Evolutionary conservation across 192 early-diverging fungal species (phyloP), one percentile per base, ranked within the genome.

Genomic region (Mortierella alpina): DNA sequence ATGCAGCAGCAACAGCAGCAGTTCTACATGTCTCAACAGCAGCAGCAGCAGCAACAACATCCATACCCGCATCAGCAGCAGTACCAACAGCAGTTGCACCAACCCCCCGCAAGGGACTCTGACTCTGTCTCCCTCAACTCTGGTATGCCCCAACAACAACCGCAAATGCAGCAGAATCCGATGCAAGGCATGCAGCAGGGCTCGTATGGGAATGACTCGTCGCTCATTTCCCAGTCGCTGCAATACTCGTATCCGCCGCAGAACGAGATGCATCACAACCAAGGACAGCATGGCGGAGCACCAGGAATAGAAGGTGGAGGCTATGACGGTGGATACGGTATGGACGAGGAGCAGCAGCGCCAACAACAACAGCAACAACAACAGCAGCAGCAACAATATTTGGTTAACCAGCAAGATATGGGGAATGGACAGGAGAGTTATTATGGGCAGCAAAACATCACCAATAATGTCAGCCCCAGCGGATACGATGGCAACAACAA

Each of bases 341-440:
- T 50, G 41, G 62, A 31, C 7, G 62, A 42, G 9, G 62, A 42
- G 17, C 61, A 62, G n/a, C 46, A 67, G n/a, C 58, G 52, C 39
- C 58, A 52, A 5, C 63, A 73, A 18, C 72, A 73, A 57, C 56
- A 64, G 13, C 45, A 44, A 45, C 56, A 56, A 42, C 57, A 59
- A 20, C 58, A 75, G 31, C 66, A 44, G 58, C 56, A 74, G 51
- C 71, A 65, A 41, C 64, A 57, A 47, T 53, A 60, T 13, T 46
- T 60, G 59, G 10, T 20, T 14, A 14, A 44, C 10, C 59, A 60
- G 59, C 59, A 42, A 2, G 42, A 8, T n/a, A 61, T 46, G 42
- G 40, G 5, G 6, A 42, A 15, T 42, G 59, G 59, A 46, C 14
- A 15, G 13, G 59, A 61, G 14, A 20, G 59, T 46, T 54, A 55